Evolutionary conservation across 192 early-diverging fungal species (phyloP), one percentile per base, ranked within the genome.

Genomic region (Rhizophagus sp.): DNA sequence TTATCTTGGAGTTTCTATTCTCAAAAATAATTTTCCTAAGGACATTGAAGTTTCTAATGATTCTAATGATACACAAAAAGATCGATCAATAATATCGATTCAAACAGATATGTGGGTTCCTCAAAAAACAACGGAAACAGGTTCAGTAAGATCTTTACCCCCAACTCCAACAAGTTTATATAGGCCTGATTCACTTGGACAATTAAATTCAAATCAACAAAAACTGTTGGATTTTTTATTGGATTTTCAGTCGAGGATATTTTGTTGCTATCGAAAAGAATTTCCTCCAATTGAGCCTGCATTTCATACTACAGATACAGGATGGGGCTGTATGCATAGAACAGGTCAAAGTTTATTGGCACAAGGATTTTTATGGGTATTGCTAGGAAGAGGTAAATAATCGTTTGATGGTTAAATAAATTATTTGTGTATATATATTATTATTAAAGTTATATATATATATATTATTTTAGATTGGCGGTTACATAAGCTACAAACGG

Each of bases 301-400:
- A 2, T 79, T 71, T 62, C 83, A 84, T 44, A 86, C 85, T 11
- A 82, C 81, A 3, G 85, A 86, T 69, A 83, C 85, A 22, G 85
- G 85, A 24, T 86, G 85, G 85, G 85, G 85, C 27, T 86, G 85
- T 19, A 86, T 86, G 85, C 83, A 83, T 78, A 81, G 85, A 34
- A 86, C 85, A 9, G 85, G 85, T 6, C 85, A 86, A 47, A 86
- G 85, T 65, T 73, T 86, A 74, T 70, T 86, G 3, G 85, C 85
- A 2, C 82, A 86, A 30, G 85, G 81, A 24, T 86, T 86, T 70
- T 57, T 83, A 3, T 78, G 80, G 39, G 30, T 84, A n/a, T 65
- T 84, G 15, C 66, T 86, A 34, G 85, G 85, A 30, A 76, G 85
- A 72, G 85, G 85, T 86, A 79, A 22, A 63, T 49, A 19, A 17